A percentile compares a stretch with the other conserved stretches of the same genome.
phyloP scores from a whole-genome alignment of 305 asterid genomes.

The Fraxinus ornus region DNA sequence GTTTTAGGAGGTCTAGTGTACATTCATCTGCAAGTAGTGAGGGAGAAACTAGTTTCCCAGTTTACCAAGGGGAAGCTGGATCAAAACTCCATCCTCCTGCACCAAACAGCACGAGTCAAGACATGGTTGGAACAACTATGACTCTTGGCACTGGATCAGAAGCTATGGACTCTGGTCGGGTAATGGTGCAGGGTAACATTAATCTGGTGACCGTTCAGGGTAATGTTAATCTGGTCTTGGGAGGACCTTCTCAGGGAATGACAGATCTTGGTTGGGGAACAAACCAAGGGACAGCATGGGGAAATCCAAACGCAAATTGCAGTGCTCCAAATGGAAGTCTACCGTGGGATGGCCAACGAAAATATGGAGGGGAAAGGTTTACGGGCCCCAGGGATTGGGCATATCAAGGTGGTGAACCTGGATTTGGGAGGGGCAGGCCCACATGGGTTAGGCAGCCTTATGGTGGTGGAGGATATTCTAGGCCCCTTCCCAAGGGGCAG shows the following conservation, averaged over 20 bases:
- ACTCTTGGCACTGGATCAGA: slow-evolving; percentile 37
- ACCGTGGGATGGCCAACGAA: slow-evolving; percentile 69
- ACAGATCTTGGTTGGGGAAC: slow-evolving; percentile 40
- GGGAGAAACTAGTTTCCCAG: slow-evolving; percentile 56
- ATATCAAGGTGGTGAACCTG: slow-evolving; percentile 50
- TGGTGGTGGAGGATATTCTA: slow-evolving; percentile 56
- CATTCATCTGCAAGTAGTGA: slow-evolving; percentile 68
- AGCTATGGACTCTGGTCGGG: slow-evolving; percentile 47
- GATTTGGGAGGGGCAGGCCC: slow-evolving; percentile 59
- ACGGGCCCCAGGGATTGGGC: slow-evolving; percentile 64
- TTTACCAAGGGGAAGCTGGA: slow-evolving; percentile 42
- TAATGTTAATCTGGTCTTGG: slow-evolving; percentile 55
- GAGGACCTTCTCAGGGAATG: slow-evolving; percentile 58
- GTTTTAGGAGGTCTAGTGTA: slow-evolving; percentile 40
- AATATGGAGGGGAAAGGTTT: slow-evolving; percentile 62
- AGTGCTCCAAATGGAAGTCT: slow-evolving; percentile 47
- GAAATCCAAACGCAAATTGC: slow-evolving; percentile 41
- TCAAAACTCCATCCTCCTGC: slow-evolving; percentile 47
- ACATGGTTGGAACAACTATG: slow-evolving; percentile 31
- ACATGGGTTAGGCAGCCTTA: slow-evolving; percentile 64
- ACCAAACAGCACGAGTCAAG: slow-evolving; percentile 33
- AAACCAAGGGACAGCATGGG: slow-evolving; percentile 51
- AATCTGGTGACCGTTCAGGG: slow-evolving; percentile 65
- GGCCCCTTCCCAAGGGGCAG: slow-evolving; percentile 66
- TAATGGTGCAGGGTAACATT: slow-evolving; percentile 51